Evolutionary conservation across 2,329 filamentous ascomycete species (phyloP).

Genomic region (Ceratocystis cacaofunesta): DNA sequence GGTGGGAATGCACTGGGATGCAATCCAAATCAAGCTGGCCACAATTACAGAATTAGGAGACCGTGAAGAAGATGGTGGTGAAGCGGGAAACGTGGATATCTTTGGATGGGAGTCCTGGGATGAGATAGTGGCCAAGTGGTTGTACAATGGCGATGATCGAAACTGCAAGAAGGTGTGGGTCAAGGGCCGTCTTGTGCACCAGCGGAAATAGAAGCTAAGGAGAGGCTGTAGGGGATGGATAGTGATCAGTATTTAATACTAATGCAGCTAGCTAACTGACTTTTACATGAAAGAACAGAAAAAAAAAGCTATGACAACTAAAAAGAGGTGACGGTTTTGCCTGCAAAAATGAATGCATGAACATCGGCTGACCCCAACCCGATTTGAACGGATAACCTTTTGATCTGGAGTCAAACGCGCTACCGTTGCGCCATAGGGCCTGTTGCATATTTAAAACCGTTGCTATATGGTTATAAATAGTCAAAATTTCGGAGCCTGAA

Average conservation of each 20-base stretch:
- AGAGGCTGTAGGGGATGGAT: background rate
- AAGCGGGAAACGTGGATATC: slow-evolving; percentile 58
- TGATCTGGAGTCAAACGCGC: slow-evolving; percentile 17
- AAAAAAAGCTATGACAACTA: background rate
- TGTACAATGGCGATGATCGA: slow-evolving; percentile 83
- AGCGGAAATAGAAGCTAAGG: slow-evolving; percentile 23
- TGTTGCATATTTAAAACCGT: background rate
- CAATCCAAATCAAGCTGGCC: slow-evolving; percentile 60
- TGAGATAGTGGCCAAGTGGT: slow-evolving; percentile 81
- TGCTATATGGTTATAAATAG: background rate
- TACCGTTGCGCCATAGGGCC: slow-evolving; percentile 17
- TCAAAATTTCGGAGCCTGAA: too few species aligned
- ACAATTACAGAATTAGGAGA: slow-evolving; percentile 30
- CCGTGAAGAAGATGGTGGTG: slow-evolving; percentile 21
- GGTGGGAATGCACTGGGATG: slow-evolving; percentile 80
- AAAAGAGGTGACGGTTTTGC: background rate
- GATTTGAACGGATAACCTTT: slow-evolving; percentile 17
- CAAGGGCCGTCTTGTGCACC: slow-evolving; percentile 64
- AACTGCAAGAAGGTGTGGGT: slow-evolving; percentile 89
- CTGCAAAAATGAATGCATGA: background rate
- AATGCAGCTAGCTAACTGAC: too few species aligned
- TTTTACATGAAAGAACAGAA: background rate
- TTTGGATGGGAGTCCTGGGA: slow-evolving; percentile 89
- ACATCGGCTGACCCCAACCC: slow-evolving; percentile 15
- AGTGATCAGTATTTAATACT: too few species aligned